phyloP scores from a whole-genome alignment of 805 yeast genomes.

The Starmerella stigmatis region DNA sequence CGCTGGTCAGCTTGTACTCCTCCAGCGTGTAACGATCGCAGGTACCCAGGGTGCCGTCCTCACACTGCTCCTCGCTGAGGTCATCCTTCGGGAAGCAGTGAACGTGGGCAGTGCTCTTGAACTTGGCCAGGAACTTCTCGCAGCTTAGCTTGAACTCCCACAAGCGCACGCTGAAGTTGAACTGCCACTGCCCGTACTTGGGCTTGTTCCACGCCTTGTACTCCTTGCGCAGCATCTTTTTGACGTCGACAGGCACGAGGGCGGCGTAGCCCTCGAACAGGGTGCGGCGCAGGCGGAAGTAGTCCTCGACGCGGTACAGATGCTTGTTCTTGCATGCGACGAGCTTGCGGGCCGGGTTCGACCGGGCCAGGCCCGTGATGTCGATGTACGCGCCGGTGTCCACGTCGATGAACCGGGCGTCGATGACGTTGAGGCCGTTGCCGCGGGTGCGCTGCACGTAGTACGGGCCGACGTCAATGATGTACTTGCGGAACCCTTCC shows the following conservation, averaged over 20 bases:
- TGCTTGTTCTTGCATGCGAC: slow-evolving; percentile 49
- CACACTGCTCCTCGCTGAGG: slow-evolving; percentile 5
- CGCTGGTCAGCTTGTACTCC: slow-evolving; percentile 7
- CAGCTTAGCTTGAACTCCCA: slow-evolving; percentile 20
- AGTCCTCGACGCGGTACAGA: slow-evolving; percentile 39
- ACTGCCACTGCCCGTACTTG: slow-evolving; percentile 23
- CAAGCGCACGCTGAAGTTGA: slow-evolving; percentile 11
- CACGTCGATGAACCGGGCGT: slow-evolving; percentile 51
- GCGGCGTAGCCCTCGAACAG: slow-evolving; percentile 48
- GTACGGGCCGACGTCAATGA: slow-evolving; percentile 41
- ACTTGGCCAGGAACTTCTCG: slow-evolving; percentile 4
- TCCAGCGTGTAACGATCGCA: slow-evolving; percentile 12
- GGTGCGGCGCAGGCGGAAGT: slow-evolving; percentile 45
- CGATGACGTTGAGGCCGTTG: slow-evolving; percentile 42
- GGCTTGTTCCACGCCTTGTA: slow-evolving; percentile 26
- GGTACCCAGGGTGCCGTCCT: slow-evolving; percentile 5
- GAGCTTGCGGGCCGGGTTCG: slow-evolving; percentile 1
- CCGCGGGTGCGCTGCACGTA: slow-evolving; percentile 40
- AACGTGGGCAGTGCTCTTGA: slow-evolving; percentile 1
- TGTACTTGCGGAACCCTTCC: slow-evolving; percentile 39
- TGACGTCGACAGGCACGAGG: slow-evolving; percentile 37
- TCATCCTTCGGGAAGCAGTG: slow-evolving; percentile 14
- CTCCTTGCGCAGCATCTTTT: slow-evolving; percentile 33
- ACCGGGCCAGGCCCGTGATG: slow-evolving; percentile 40
- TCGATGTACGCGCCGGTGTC: slow-evolving; percentile 52